These are phyloP conservation scores for Phytophthora brassicae DNA, from an alignment of 352 stramenopile species.

Conservation along the genomic window DNA sequence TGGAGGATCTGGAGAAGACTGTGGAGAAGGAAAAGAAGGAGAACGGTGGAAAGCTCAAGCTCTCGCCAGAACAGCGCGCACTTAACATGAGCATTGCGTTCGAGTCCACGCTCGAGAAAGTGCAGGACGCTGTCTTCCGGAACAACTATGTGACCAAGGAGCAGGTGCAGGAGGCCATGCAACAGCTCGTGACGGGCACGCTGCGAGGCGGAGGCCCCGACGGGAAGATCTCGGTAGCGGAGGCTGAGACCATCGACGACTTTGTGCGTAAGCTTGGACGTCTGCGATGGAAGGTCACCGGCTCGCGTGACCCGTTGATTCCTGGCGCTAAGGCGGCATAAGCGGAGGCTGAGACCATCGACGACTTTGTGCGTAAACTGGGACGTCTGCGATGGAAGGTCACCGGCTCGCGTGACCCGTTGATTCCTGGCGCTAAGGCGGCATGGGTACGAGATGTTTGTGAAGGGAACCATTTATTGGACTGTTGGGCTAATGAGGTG, in stretches of 20 bases:
- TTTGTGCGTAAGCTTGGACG: slow-evolving; percentile 73
- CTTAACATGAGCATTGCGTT: slow-evolving; percentile 85
- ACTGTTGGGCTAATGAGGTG: background rate
- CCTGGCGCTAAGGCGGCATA: no score
- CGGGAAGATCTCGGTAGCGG: slow-evolving; percentile 58
- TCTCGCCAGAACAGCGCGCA: slow-evolving; percentile 69
- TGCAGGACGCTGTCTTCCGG: slow-evolving; percentile 82
- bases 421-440: slow-evolving; percentile 54
- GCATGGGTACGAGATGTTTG: slow-evolving; percentile 31
- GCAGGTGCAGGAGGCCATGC: slow-evolving; percentile 74
- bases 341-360: slow-evolving; percentile 70
- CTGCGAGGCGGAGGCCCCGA: slow-evolving; percentile 49
- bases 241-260: slow-evolving; percentile 70
- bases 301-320: slow-evolving; percentile 73
- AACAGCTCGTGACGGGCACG: slow-evolving; percentile 54
- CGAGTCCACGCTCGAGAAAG: slow-evolving; percentile 75
- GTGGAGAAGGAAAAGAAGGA: slow-evolving; percentile 49
- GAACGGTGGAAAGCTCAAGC: slow-evolving; percentile 48
- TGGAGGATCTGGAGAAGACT: slow-evolving; percentile 60
- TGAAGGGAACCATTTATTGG: no score
- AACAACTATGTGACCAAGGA: slow-evolving; percentile 85
- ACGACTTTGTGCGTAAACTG: slow-evolving; percentile 69
- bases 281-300: slow-evolving; percentile 79
- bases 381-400: slow-evolving; percentile 78
- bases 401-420: slow-evolving; percentile 72